Evolutionary conservation across 176 grass and related monocot genomes (phyloP).

Genomic region (Lolium perenne): DNA sequence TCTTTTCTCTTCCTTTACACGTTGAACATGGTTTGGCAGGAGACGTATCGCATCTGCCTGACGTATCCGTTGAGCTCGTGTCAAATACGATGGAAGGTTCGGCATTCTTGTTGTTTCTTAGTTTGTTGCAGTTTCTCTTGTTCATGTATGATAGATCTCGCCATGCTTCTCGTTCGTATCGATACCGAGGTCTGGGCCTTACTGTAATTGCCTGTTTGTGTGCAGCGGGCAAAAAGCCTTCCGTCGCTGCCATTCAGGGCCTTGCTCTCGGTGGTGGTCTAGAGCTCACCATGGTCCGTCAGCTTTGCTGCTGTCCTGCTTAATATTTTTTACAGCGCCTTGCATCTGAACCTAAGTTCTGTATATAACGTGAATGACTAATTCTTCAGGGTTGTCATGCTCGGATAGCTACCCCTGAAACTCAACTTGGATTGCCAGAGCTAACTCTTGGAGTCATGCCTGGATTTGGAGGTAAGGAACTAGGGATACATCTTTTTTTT

Average conservation of each 20-base stretch:
- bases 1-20: slow-evolving; percentile 27
- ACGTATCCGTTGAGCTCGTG: slow-evolving; percentile 86
- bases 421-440: slow-evolving; percentile 97
- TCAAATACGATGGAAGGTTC: slow-evolving; percentile 84
- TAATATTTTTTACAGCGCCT: slow-evolving; percentile 5
- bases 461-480: slow-evolving; percentile 98
- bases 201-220: slow-evolving; percentile 20
- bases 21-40: slow-evolving; percentile 50
- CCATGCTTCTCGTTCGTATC: not conserved
- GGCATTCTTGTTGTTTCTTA: slow-evolving; percentile 12
- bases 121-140: slow-evolving; percentile 10
- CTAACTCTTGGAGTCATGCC: slow-evolving; percentile 94
- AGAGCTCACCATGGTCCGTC: slow-evolving; percentile 76
- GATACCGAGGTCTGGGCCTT: not conserved
- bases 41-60: slow-evolving; percentile 68
- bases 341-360: not conserved
- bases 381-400: slow-evolving; percentile 84
- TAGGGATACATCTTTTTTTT: slow-evolving; percentile 23
- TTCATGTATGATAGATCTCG: not conserved
- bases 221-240: slow-evolving; percentile 85
- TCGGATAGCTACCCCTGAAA: slow-evolving; percentile 92
- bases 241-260: slow-evolving; percentile 91
- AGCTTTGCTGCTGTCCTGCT: slow-evolving; percentile 36
- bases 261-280: slow-evolving; percentile 98
- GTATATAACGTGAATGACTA: slow-evolving; percentile 10